Percentiles rank a stretch among this genome's conserved stretches.
Evolutionary conservation across 2,329 filamentous ascomycete genomes (phyloP).

Genomic region (Erysiphe pulchra): DNA sequence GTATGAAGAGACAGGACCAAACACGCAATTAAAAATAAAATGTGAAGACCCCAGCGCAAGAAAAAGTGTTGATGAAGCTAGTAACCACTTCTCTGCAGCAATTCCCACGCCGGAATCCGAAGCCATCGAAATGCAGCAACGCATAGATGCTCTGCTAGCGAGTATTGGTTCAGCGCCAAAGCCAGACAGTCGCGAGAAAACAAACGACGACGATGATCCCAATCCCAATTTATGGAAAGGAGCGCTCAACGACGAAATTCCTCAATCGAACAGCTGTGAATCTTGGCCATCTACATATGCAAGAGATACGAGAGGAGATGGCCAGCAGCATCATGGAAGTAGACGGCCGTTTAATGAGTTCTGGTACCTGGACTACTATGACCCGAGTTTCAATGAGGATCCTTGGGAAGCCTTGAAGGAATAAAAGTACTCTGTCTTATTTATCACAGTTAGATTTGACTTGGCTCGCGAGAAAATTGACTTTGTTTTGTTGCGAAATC

Average conservation of each 20-base stretch:
- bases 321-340: conserved; percentile 14
- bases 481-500: no score
- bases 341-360: no score
- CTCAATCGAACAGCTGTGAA: conserved; percentile 1
- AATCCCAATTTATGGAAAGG: conserved; percentile 4
- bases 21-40: no score
- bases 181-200: conserved; percentile 3
- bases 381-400: conserved; percentile 42
- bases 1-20: no score
- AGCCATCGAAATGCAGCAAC: conserved; percentile 6
- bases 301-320: conserved; percentile 11
- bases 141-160: conserved; percentile 9
- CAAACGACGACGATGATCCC: conserved; percentile 1
- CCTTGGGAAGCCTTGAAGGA: conserved; percentile 39
- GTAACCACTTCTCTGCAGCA: background rate
- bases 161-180: conserved; percentile 1
- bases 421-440: conserved; percentile 16
- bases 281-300: conserved; percentile 4
- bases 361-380: conserved; percentile 45
- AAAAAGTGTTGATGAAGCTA: no score
- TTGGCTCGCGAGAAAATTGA: no score
- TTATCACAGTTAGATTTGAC: conserved; percentile 9
- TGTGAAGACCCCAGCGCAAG: no score
- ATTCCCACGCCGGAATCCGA: conserved; percentile 5
- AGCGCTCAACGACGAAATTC: conserved; percentile 1